Evolutionary conservation across 1,284 basidiomycete species (phyloP), one percentile per base, ranked within the genome.

Genomic region (Ustilago xerochloae): DNA sequence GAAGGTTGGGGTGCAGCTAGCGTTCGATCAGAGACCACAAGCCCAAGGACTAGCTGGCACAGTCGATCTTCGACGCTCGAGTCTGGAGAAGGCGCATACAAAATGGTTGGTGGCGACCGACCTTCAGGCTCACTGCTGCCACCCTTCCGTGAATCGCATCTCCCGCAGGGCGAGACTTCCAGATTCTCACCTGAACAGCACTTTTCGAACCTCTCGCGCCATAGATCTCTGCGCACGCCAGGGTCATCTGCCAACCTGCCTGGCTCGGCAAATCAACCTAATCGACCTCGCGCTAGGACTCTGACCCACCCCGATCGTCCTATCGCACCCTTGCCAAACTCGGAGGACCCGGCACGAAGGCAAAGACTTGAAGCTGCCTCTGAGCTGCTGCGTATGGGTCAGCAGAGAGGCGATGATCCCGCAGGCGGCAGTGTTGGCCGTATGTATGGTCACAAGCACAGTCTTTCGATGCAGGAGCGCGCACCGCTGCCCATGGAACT

Each of bases 41-140:
- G 71, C 39, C 71, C 72, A 20, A 60, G 72, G 32, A 75, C 73
- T 36, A 70, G 73, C 57, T 78, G 75, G 75, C 75, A 75, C 52
- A 78, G 75, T 48, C 66, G 73, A 29, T 75, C 75, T 1, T 78
- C 75, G 24, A 78, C 75, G 13, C 61, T 78, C 47, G 75, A 78
- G 26, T 75, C 73, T 2, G 62, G 64, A 41, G 75, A 78, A n/a
- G 58, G 72, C n/a, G 56, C 63, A 4, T 61, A 68, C 53, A 75
- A 74, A 46, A 69, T 62, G 65, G 50, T 53, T 20, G 43, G 57
- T 33, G 29, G 46, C 29, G 70, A 75, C 13, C 62, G 66, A 32
- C 28, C 45, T 4, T 51, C 52, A 0, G 66, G 43, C 15, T 52
- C 72, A n/a, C 50, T 70, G 0, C 33, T 75, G 35, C 66, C 72